Evolutionary conservation across 169 alveolate genomes (phyloP).

Genomic region (Cryptosporidium bovis): DNA sequence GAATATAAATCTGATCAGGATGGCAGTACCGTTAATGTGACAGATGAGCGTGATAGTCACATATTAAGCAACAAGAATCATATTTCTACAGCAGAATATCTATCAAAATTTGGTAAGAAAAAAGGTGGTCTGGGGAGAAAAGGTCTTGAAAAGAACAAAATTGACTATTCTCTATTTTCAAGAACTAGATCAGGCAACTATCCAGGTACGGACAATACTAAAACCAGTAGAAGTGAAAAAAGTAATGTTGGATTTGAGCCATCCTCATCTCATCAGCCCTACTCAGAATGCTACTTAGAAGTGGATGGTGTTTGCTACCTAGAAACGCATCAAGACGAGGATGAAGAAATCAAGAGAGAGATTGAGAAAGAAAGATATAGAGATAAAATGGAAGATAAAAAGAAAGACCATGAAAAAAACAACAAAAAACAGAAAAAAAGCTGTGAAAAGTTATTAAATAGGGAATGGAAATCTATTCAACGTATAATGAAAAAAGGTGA

Average conservation of each 20-base stretch:
- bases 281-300: slow-evolving; percentile 59
- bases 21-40: too few species aligned
- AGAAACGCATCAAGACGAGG: slow-evolving; percentile 62
- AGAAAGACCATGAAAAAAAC: background rate
- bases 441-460: slow-evolving; percentile 12
- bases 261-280: slow-evolving; percentile 10
- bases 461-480: slow-evolving; percentile 40
- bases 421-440: slow-evolving; percentile 2
- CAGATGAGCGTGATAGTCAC: background rate
- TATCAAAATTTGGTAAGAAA: too few species aligned
- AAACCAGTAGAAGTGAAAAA: too few species aligned
- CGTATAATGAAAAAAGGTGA: slow-evolving; percentile 26
- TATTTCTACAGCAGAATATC: too few species aligned
- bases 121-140: too few species aligned
- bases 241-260: background rate
- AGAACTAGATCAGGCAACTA: too few species aligned
- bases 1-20: too few species aligned
- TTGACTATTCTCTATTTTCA: too few species aligned
- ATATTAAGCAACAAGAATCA: background rate
- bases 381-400: background rate
- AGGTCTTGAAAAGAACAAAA: too few species aligned
- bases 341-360: background rate
- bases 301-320: slow-evolving; percentile 31
- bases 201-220: too few species aligned
- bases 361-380: background rate